phyloP scores from a whole-genome alignment of 805 yeast species.

The Clavispora carvajalis region DNA sequence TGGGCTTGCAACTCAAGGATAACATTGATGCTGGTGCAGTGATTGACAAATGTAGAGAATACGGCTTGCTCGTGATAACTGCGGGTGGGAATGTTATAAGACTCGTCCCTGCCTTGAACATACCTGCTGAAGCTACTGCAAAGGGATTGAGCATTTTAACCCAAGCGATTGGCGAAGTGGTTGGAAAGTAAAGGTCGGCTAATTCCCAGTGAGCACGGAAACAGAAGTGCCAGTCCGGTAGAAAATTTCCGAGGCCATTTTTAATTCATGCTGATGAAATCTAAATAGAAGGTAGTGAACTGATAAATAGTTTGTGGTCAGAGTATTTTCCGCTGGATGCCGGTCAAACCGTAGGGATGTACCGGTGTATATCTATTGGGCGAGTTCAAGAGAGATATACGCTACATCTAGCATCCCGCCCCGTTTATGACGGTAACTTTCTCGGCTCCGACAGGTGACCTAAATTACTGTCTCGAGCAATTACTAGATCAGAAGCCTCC shows the following conservation, averaged over 20 bases:
- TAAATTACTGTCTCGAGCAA: constrained; percentile 40
- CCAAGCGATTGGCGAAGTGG: constrained; percentile 38
- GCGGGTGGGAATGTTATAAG: constrained; percentile 91
- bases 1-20: constrained; percentile 69
- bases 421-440: constrained; percentile 28
- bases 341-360: no score
- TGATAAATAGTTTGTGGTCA: no score
- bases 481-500: constrained; percentile 39
- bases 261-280: no score
- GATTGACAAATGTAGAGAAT: constrained; percentile 65
- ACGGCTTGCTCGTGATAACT: constrained; percentile 79
- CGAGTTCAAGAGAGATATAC: background rate
- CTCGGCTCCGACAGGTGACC: constrained; percentile 30
- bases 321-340: no score
- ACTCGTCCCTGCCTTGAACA: constrained; percentile 88
- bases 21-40: constrained; percentile 56
- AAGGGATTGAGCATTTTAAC: constrained; percentile 72
- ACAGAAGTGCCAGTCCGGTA: no score
- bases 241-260: no score
- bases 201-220: no score
- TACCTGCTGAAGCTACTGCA: constrained; percentile 60
- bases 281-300: no score
- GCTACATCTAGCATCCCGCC: background rate
- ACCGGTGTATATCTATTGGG: background rate
- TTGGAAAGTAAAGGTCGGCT: background rate